Conservation (phyloP, 331 rosid species). For the Dryas integrifolia region DNA sequence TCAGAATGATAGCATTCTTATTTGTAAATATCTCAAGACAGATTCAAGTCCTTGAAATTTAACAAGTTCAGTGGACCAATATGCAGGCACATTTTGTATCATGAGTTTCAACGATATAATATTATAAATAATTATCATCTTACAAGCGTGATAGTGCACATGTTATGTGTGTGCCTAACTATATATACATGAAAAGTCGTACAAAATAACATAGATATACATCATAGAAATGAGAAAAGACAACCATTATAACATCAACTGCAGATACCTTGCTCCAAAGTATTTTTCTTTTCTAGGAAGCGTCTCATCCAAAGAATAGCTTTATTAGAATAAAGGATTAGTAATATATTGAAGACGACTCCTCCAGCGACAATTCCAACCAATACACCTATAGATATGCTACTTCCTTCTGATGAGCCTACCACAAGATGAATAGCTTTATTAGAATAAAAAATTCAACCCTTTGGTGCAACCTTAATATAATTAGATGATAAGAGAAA, state of each 20-base stretch:
- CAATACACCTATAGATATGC: slow-evolving; percentile 26
- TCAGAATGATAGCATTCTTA: not conserved
- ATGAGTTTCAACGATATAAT: not conserved
- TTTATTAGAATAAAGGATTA: slow-evolving; percentile 3
- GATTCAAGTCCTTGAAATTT: not conserved
- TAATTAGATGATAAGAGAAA: no score
- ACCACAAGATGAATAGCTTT: not conserved
- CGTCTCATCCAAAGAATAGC: slow-evolving; percentile 50
- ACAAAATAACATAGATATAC: not conserved
- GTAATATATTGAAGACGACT: slow-evolving; percentile 21
- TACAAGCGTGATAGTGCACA: no score
- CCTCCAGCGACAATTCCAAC: slow-evolving; percentile 37
- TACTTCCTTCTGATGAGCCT: slow-evolving; percentile 24
- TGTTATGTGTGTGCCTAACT: no score
- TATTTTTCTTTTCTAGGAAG: slow-evolving; percentile 27
- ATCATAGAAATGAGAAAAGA: not conserved
- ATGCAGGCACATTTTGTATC: no score
- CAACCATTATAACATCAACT: not conserved
- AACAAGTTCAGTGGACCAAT: not conserved
- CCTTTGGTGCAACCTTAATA: not conserved
- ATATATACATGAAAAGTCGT: not conserved
- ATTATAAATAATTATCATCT: no score
- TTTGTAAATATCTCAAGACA: not conserved
- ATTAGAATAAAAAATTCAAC: not conserved
- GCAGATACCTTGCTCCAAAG: slow-evolving; percentile 48